A percentile compares a stretch with the other conserved stretches of the same genome.
Conservation (phyloP, 768 basidiomycete genomes). For the Dendrothele bispora region DNA sequence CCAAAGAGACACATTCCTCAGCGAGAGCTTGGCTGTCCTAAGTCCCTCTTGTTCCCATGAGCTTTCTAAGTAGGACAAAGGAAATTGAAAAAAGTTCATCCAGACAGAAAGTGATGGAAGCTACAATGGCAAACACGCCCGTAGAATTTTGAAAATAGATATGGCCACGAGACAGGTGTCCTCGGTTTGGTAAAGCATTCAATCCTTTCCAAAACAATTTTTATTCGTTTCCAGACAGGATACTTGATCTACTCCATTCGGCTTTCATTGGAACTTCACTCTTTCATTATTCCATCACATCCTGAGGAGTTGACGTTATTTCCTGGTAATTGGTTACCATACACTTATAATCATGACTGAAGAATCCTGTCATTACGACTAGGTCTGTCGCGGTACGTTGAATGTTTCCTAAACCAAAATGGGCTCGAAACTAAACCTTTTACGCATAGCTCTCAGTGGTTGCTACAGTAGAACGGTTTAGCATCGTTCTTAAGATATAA, state of each 20-base stretch:
- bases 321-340: neutral
- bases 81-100: no score
- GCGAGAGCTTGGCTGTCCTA: no score
- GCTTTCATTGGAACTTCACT: conserved; percentile 5
- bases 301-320: conserved; percentile 3
- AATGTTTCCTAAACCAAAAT: neutral
- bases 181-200: neutral
- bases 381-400: conserved; percentile 5
- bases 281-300: conserved; percentile 1
- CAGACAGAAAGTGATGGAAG: no score
- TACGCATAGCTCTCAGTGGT: conserved; percentile 3
- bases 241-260: conserved; percentile 4
- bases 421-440: no score
- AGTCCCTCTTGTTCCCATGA: no score
- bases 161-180: no score
- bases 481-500: neutral
- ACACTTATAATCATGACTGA: neutral
- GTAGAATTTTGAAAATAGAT: no score
- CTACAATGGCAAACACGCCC: no score
- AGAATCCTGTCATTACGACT: neutral
- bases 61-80: no score
- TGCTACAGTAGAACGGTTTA: neutral
- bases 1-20: no score
- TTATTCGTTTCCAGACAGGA: neutral
- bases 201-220: neutral